A percentile compares a stretch with the other conserved stretches of the same genome.
Evolutionary conservation across 805 yeast genomes (phyloP).

Genomic region (Candida silvicultrix): DNA sequence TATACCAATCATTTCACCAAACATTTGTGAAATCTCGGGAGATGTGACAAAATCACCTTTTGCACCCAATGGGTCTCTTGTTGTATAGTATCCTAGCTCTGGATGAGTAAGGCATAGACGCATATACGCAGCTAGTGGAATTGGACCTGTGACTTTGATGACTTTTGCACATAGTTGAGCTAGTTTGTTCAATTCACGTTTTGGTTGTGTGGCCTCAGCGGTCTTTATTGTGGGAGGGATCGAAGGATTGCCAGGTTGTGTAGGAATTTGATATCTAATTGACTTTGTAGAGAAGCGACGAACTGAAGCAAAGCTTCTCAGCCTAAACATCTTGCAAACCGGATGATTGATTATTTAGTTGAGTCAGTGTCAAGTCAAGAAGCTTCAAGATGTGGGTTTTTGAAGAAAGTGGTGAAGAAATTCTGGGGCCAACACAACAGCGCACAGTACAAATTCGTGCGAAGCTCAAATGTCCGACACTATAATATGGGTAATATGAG

Average conservation of each 20-base stretch:
- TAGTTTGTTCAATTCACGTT: conserved; percentile 2
- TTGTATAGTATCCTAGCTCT: conserved; percentile 70
- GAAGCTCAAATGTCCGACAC: not conserved
- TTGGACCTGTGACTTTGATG: conserved; percentile 61
- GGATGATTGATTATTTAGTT: too few species aligned
- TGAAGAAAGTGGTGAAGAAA: not conserved
- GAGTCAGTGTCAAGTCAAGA: too few species aligned
- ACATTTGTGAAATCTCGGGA: conserved; percentile 82
- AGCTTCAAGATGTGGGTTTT: not conserved
- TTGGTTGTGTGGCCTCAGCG: not conserved
- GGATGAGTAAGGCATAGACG: conserved; percentile 78
- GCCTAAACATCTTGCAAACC: not conserved
- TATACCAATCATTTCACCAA: conserved; percentile 79
- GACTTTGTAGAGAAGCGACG: not conserved
- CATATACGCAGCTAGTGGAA: conserved; percentile 70
- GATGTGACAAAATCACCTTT: conserved; percentile 78
- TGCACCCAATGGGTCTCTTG: conserved; percentile 63
- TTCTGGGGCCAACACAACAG: not conserved
- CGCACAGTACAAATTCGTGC: not conserved
- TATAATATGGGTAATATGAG: too few species aligned
- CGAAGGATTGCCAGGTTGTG: not conserved
- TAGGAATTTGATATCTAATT: not conserved
- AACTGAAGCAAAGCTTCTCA: not conserved
- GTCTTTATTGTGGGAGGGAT: not conserved
- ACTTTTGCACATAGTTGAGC: conserved; percentile 15